Base-by-base conservation (phyloP, 2,329 filamentous ascomycete genomes). In the Chaetomiaceae sp. region DNA sequence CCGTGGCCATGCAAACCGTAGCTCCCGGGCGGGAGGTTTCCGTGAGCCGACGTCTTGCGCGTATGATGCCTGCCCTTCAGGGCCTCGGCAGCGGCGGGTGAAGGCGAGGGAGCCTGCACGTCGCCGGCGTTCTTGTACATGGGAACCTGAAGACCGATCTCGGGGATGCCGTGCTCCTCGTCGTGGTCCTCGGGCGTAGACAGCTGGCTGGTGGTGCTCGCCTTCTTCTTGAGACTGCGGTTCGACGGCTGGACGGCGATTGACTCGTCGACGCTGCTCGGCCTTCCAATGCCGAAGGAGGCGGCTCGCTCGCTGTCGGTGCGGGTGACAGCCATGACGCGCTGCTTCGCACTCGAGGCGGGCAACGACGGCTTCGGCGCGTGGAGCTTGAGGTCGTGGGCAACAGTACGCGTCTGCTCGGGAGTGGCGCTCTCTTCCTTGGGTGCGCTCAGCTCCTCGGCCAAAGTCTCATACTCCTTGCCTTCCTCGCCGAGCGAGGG, bases 1-100 rank as follows among this genome's bases (percentile, higher is more conserved):
- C 90, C 91, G 65, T 96, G 92, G 40, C 91, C 90, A 64, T 95
- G 91, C 51, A 96, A 81, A 57, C 92, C 91, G 65, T 97, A 97
- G 73, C 91, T 96, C 54, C 90, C 92, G 3, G 91, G 88, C 1
- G 91, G 91, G 8, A 81, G 70, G 23, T 82, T 80, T 33, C 86
- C 87, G 51, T 84, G 81, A 44, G 81, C 82, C 68, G 89, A 95
- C 56, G 81, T 83, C 71, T 82, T 89, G 58, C 90, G 84, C 49
- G 79, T 75, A 65, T 91, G 88, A 57, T 83, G 78, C 57, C 76
- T 75, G 51, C 62, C 60, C 45, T 69, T 70, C 48, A 55, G 52
- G 34, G 58, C 59, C 45, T 73, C 68, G 19, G 72, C 66, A 44
- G 61, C 63, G 3, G 71, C 68, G 4, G 85, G 86, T 2, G 84